A percentile compares a stretch with the other conserved stretches of the same genome.
Conservation (phyloP, 345 rosid genomes). For the Salix exigua region DNA sequence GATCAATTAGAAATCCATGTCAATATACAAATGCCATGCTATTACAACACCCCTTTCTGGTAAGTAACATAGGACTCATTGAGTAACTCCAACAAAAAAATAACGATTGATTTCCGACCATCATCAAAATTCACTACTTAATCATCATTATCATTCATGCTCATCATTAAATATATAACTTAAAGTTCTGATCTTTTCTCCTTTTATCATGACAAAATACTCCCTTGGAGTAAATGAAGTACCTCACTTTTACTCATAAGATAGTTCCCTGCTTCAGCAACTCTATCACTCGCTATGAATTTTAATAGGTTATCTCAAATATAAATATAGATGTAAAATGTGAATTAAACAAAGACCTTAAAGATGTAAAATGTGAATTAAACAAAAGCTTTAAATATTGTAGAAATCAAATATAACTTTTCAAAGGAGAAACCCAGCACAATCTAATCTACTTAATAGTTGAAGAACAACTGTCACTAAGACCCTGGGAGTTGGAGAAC, state of each 20-base stretch:
- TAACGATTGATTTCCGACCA: not conserved
- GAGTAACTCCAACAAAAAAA: not conserved
- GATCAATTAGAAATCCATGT: not conserved
- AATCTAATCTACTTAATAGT: not conserved
- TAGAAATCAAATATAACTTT: not conserved
- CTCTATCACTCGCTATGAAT: not conserved
- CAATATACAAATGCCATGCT: not conserved
- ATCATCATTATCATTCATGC: not conserved
- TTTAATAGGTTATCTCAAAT: not conserved
- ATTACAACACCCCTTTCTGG: not conserved
- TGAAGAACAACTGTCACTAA: not conserved
- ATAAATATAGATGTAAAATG: not conserved
- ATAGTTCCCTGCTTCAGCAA: not conserved
- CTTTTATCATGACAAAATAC: not conserved
- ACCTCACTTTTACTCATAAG: not conserved
- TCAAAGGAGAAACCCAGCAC: not conserved
- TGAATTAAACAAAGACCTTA: not conserved
- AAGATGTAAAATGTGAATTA: not conserved
- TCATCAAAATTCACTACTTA: not conserved
- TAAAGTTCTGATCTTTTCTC: not conserved
- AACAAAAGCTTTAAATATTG: not conserved
- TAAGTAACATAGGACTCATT: not conserved
- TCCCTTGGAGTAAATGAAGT: not conserved
- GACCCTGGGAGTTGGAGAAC: not conserved
- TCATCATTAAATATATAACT: not conserved